A percentile compares a stretch with the other conserved stretches of the same genome.
These are phyloP conservation scores for Coprinopsis marcescibilis DNA, from an alignment of 768 basidiomycete genomes.

Conservation along the genomic window DNA sequence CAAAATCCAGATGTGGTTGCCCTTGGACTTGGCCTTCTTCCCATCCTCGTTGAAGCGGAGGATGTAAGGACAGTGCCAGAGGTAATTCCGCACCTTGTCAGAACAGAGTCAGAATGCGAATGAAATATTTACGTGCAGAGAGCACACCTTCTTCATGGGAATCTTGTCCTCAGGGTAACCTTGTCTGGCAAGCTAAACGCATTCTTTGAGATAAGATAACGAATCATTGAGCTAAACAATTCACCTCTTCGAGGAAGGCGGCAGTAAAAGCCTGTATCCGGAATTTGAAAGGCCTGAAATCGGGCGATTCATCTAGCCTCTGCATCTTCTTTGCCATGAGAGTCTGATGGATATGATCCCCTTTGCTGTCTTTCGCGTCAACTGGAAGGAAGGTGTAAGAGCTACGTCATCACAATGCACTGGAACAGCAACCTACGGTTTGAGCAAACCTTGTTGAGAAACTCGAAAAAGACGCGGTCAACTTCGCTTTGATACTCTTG, in stretches of 20 bases:
- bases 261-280: constrained; percentile 97
- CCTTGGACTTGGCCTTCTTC: constrained; percentile 98
- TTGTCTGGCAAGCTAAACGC: constrained; percentile 66
- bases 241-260: constrained; percentile 87
- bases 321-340: constrained; percentile 99
- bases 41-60: constrained; percentile 98
- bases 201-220: not conserved
- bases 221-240: constrained; percentile 11
- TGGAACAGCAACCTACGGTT: constrained; percentile 85
- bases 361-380: constrained; percentile 89
- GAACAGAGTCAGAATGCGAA: constrained; percentile 11
- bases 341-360: constrained; percentile 95
- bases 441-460: constrained; percentile 82
- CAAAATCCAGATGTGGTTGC: constrained; percentile 99
- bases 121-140: not conserved
- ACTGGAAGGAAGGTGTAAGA: constrained; percentile 41
- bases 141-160: constrained; percentile 87
- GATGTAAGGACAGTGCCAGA: constrained; percentile 93
- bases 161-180: constrained; percentile 93
- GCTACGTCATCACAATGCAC: too few species aligned
- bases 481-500: constrained; percentile 78
- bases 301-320: constrained; percentile 89
- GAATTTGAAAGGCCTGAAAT: constrained; percentile 99
- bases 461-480: constrained; percentile 88
- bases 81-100: constrained; percentile 79